phyloP scores from a whole-genome alignment of 1,284 basidiomycete species.

The Puccinia coronata region DNA sequence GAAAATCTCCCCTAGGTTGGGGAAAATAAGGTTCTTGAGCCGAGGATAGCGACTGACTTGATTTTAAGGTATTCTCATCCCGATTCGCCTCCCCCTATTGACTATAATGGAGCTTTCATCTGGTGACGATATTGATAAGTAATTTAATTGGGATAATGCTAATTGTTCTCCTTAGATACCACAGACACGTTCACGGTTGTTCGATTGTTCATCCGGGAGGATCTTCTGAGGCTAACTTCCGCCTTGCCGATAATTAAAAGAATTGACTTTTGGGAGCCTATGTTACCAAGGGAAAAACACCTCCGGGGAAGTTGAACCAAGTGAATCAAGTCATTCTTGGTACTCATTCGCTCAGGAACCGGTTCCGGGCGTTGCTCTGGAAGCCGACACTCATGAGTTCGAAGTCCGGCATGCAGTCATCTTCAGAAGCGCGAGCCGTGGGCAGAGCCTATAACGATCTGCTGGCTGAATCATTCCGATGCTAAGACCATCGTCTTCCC shows the following conservation, averaged over 20 bases:
- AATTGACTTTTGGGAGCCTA: neutral
- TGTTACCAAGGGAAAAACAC: conserved; percentile 9
- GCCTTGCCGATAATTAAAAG: neutral
- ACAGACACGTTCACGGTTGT: too few species aligned
- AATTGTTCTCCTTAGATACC: conserved; percentile 8
- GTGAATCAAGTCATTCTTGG: neutral
- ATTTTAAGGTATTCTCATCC: neutral
- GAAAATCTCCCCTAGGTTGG: too few species aligned
- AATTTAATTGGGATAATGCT: too few species aligned
- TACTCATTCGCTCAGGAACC: neutral
- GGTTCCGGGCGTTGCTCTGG: conserved; percentile 12
- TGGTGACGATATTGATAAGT: too few species aligned
- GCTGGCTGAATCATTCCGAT: neutral
- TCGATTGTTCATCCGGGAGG: neutral
- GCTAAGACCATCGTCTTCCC: too few species aligned
- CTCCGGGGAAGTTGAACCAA: conserved; percentile 12
- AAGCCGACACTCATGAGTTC: conserved; percentile 17
- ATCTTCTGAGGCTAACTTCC: neutral
- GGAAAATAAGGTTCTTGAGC: neutral
- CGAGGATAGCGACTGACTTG: too few species aligned
- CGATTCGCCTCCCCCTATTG: too few species aligned
- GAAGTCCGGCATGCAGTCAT: neutral
- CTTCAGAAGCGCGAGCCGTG: conserved; percentile 3
- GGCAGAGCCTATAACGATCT: too few species aligned
- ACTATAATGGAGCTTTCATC: too few species aligned